Percentiles rank a stretch among this genome's conserved stretches.
phyloP scores from a whole-genome alignment of 2,329 filamentous ascomycete genomes.

The Sporothrix phasma region DNA sequence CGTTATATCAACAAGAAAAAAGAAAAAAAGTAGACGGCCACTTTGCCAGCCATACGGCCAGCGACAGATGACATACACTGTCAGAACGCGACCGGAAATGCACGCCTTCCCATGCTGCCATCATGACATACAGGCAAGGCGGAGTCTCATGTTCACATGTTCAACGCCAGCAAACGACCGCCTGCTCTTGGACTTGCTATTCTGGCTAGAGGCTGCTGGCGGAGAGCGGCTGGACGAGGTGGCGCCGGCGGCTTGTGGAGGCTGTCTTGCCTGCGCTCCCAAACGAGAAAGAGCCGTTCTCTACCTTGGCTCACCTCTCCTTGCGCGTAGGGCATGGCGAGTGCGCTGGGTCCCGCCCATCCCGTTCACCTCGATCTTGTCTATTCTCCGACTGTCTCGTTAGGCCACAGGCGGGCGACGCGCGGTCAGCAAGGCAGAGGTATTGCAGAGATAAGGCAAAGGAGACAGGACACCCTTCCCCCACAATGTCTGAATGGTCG shows the following conservation, averaged over 20 bases:
- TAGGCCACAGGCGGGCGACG: not conserved
- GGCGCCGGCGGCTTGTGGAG: not conserved
- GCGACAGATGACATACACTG: too few species aligned
- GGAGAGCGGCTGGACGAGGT: not conserved
- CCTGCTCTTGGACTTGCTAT: too few species aligned
- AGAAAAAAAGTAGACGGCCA: too few species aligned
- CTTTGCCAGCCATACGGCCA: too few species aligned
- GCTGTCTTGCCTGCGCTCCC: not conserved
- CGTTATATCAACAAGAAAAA: not conserved
- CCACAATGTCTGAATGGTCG: slow-evolving; percentile 5
- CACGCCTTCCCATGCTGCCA: too few species aligned
- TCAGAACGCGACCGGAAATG: too few species aligned
- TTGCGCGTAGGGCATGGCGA: not conserved
- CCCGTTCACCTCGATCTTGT: not conserved
- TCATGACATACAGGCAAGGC: too few species aligned
- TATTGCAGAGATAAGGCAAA: not conserved
- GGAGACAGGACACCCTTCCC: not conserved
- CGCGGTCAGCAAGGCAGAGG: not conserved
- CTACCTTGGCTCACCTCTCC: not conserved
- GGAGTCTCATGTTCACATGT: too few species aligned
- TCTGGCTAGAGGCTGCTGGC: too few species aligned
- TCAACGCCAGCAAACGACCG: too few species aligned
- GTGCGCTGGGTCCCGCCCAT: not conserved
- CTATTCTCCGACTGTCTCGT: not conserved
- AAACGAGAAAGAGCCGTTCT: not conserved